Conservation (phyloP, 2,329 filamentous ascomycete genomes). For the Celoporthe dispersa region DNA sequence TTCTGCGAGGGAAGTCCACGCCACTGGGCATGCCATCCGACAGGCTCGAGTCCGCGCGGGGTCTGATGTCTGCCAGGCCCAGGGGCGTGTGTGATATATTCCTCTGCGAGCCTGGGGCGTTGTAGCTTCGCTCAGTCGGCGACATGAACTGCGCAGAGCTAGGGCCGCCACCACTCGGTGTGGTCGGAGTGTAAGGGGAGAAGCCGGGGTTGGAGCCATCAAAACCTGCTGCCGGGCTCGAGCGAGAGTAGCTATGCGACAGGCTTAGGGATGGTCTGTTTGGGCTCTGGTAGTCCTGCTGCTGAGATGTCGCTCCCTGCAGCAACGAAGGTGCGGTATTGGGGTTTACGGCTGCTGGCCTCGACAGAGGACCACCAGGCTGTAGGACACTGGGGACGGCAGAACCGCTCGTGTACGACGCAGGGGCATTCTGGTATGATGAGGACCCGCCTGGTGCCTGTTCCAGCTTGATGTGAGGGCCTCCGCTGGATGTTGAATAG, state of each 20-base stretch:
- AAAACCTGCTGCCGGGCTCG: slow-evolving; percentile 71
- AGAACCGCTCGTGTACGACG: slow-evolving; percentile 33
- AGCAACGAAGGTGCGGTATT: slow-evolving; percentile 53
- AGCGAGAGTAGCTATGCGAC: slow-evolving; percentile 80
- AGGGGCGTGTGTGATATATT: slow-evolving; percentile 82
- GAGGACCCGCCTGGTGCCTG: slow-evolving; percentile 45
- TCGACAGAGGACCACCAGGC: slow-evolving; percentile 49
- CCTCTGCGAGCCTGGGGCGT: slow-evolving; percentile 61
- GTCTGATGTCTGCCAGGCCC: slow-evolving; percentile 88
- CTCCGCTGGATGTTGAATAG: slow-evolving; percentile 42
- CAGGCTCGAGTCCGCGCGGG: slow-evolving; percentile 80
- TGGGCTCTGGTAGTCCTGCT: slow-evolving; percentile 64
- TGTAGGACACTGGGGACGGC: slow-evolving; percentile 63
- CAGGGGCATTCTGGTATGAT: slow-evolving; percentile 43
- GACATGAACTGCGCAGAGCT: slow-evolving; percentile 67
- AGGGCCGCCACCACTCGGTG: slow-evolving; percentile 61
- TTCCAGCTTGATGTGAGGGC: slow-evolving; percentile 58
- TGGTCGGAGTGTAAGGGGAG: slow-evolving; percentile 64
- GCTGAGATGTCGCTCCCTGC: slow-evolving; percentile 49
- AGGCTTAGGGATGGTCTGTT: slow-evolving; percentile 68
- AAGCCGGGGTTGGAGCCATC: slow-evolving; percentile 52
- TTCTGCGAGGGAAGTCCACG: slow-evolving; percentile 68
- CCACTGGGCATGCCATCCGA: slow-evolving; percentile 71
- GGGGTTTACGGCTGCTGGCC: slow-evolving; percentile 41
- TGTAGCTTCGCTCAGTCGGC: slow-evolving; percentile 60